Evolutionary conservation across 129 eudicot species (phyloP).

Genomic region (carrot (Daucus carota)): DH1_v3.0 NC_030382.2:14463001-14463500

Average conservation of each 20-base stretch:
- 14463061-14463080: neutral
- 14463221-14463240: conserved; percentile 71
- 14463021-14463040: neutral
- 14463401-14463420: conserved; percentile 54
- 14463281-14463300: conserved; percentile 55
- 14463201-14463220: conserved; percentile 4
- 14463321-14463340: conserved; percentile 14
- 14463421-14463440: conserved; percentile 79
- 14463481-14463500: neutral
- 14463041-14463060: neutral
- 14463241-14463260: conserved; percentile 67
- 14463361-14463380: neutral
- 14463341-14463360: conserved; percentile 4
- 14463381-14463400: conserved; percentile 51
- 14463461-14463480: neutral
- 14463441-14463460: conserved; percentile 20
- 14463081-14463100: neutral
- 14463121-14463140: neutral
- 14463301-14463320: conserved; percentile 94
- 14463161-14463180: neutral
- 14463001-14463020: conserved; percentile 4
- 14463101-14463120: too few species aligned
- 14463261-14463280: conserved; percentile 59
- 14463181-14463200: neutral
- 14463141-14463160: neutral